A percentile compares a stretch with the other conserved stretches of the same genome.
Evolutionary conservation across 768 basidiomycete species (phyloP).

Genomic region (Xerocomellus dryophilus): DNA sequence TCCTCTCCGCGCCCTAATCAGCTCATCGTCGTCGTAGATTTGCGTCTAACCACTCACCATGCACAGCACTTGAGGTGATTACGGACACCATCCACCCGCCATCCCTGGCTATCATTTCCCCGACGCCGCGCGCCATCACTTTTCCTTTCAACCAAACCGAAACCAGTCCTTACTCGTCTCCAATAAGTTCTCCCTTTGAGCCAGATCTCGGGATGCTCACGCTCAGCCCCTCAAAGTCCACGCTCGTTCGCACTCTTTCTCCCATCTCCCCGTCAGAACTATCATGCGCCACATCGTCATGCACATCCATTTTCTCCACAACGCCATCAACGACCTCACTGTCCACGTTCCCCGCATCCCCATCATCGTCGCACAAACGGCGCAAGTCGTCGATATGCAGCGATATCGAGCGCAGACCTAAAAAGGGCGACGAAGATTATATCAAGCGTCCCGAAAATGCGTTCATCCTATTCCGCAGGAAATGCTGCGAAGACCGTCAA

Average conservation of each 20-base stretch:
- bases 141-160: constrained; percentile 40
- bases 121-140: constrained; percentile 54
- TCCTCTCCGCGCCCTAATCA: constrained; percentile 2
- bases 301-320: constrained; percentile 41
- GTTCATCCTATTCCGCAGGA: constrained; percentile 79
- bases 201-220: constrained; percentile 53
- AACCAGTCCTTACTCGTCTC: constrained; percentile 63
- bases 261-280: constrained; percentile 35
- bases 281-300: constrained; percentile 33
- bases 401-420: constrained; percentile 47
- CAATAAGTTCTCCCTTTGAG: constrained; percentile 70
- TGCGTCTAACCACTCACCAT: constrained; percentile 15
- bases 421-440: constrained; percentile 77
- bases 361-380: constrained; percentile 44
- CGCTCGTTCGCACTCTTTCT: constrained; percentile 40
- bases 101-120: constrained; percentile 52
- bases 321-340: constrained; percentile 34
- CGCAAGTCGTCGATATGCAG: constrained; percentile 50
- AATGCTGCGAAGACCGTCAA: constrained; percentile 73
- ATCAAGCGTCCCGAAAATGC: constrained; percentile 83
- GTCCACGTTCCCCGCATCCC: constrained; percentile 34
- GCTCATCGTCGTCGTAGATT: constrained; percentile 1
- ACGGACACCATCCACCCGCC: constrained; percentile 60
- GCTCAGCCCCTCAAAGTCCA: constrained; percentile 42
- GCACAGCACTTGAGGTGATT: constrained; percentile 70